These are phyloP conservation scores for Cutaneotrichosporon mucoides DNA, from an alignment of 1,284 basidiomycete species.

Conservation along the genomic window DNA sequence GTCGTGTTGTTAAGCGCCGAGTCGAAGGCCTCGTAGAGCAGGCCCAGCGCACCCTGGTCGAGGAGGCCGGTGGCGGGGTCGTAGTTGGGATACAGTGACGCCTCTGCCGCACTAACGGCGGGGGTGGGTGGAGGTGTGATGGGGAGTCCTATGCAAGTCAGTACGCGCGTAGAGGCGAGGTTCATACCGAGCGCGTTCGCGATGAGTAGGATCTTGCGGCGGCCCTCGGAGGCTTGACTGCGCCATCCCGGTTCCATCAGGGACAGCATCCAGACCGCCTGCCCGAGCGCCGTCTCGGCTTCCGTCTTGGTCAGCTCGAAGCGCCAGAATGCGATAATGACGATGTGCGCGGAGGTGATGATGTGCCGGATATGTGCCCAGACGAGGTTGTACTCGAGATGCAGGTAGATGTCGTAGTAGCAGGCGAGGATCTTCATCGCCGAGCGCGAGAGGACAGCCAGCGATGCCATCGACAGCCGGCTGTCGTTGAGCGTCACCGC, in stretches of 20 bases:
- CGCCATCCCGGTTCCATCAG: constrained; percentile 20
- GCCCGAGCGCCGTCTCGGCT: constrained; percentile 15
- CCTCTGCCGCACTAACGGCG: not conserved
- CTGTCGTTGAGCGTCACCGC: constrained; percentile 13
- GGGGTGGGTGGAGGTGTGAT: not conserved
- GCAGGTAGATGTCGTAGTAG: constrained; percentile 2
- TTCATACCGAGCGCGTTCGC: constrained; percentile 10
- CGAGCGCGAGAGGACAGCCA: constrained; percentile 22
- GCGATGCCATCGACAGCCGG: constrained; percentile 13
- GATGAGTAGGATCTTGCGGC: constrained; percentile 10
- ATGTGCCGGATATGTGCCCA: constrained; percentile 22
- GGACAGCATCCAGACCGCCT: constrained; percentile 16
- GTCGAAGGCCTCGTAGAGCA: constrained; percentile 16
- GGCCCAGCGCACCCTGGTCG: constrained; percentile 7
- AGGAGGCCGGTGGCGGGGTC: not conserved
- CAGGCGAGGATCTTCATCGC: constrained; percentile 15
- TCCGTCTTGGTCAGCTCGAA: constrained; percentile 21
- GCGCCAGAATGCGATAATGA: constrained; percentile 19
- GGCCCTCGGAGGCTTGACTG: constrained; percentile 4
- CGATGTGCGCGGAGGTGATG: constrained; percentile 20
- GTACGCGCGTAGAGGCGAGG: not conserved
- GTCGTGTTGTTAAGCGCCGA: not conserved
- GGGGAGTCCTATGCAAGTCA: constrained; percentile 4
- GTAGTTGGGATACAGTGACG: not conserved
- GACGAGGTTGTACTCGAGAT: constrained; percentile 14